Evolutionary conservation across 2,329 filamentous ascomycete genomes (phyloP).

Genomic region (Trichoderma polysporum): DNA sequence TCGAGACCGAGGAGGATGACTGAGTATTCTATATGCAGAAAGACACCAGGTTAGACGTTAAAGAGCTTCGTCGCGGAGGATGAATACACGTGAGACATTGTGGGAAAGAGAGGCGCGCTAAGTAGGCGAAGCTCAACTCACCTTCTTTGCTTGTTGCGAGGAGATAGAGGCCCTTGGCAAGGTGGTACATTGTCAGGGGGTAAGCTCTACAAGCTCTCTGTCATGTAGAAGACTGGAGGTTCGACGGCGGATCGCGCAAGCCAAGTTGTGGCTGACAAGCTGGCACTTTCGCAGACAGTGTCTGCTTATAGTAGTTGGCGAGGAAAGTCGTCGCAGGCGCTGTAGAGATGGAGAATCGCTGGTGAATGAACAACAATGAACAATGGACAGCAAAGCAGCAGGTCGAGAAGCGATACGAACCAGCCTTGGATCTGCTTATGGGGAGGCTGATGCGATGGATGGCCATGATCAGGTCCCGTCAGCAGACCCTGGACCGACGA

Average conservation of each 20-base stretch:
- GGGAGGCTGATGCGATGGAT: neutral
- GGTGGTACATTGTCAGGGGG: conserved; percentile 74
- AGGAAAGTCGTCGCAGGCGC: no score
- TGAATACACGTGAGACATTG: conserved; percentile 8
- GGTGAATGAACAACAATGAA: neutral
- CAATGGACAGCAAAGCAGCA: neutral
- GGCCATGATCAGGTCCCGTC: neutral
- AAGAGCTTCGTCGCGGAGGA: no score
- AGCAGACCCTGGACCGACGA: neutral
- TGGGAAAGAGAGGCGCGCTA: neutral
- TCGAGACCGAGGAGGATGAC: conserved; percentile 95
- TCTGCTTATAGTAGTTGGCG: no score
- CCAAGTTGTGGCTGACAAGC: neutral
- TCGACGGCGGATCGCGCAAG: neutral
- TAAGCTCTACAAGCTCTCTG: neutral
- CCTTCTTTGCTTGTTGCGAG: conserved; percentile 97
- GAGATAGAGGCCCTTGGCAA: conserved; percentile 90
- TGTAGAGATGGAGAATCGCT: neutral
- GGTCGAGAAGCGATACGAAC: neutral
- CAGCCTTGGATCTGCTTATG: neutral
- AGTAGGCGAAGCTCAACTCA: conserved; percentile 33
- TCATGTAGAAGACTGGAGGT: neutral
- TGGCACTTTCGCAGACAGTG: no score
- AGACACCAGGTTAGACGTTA: neutral
- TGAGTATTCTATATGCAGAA: conserved; percentile 72